phyloP scores from a whole-genome alignment of 1,139 yeast species.

The Geotrichum histeridarum region DNA sequence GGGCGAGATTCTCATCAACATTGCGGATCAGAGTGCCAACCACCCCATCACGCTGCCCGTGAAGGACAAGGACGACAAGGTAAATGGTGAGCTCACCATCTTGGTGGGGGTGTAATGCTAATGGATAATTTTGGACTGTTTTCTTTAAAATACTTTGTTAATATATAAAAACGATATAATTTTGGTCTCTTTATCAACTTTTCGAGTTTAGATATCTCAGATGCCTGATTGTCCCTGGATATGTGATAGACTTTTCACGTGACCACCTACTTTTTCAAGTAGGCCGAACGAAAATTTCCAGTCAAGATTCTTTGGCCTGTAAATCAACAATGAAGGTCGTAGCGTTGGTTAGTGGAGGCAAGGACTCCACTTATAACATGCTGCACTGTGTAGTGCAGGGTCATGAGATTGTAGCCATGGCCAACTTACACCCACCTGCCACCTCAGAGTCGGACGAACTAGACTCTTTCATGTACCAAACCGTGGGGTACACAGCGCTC shows the following conservation, averaged over 20 bases:
- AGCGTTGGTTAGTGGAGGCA: slow-evolving; percentile 91
- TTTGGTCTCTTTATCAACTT: neutral
- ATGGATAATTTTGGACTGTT: neutral
- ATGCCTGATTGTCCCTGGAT: neutral
- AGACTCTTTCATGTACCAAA: slow-evolving; percentile 95
- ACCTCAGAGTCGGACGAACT: slow-evolving; percentile 52
- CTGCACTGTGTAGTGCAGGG: slow-evolving; percentile 77
- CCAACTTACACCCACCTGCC: slow-evolving; percentile 67
- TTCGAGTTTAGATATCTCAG: neutral
- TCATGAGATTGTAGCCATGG: slow-evolving; percentile 79
- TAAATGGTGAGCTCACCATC: slow-evolving; percentile 25
- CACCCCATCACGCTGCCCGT: slow-evolving; percentile 27
- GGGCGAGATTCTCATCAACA: slow-evolving; percentile 46
- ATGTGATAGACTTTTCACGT: neutral
- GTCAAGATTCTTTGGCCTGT: neutral
- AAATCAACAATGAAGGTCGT: slow-evolving; percentile 69
- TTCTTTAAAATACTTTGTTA: neutral
- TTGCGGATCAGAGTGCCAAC: slow-evolving; percentile 30
- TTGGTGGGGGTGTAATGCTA: neutral
- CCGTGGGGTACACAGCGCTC: slow-evolving; percentile 89
- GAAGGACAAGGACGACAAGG: slow-evolving; percentile 14
- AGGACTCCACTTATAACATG: slow-evolving; percentile 87
- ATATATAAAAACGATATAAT: neutral
- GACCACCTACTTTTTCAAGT: neutral
- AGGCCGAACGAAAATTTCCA: neutral